phyloP scores from a whole-genome alignment of 371 early-diverging fungal genomes.

The Syncephalastrum contaminatum region DNA sequence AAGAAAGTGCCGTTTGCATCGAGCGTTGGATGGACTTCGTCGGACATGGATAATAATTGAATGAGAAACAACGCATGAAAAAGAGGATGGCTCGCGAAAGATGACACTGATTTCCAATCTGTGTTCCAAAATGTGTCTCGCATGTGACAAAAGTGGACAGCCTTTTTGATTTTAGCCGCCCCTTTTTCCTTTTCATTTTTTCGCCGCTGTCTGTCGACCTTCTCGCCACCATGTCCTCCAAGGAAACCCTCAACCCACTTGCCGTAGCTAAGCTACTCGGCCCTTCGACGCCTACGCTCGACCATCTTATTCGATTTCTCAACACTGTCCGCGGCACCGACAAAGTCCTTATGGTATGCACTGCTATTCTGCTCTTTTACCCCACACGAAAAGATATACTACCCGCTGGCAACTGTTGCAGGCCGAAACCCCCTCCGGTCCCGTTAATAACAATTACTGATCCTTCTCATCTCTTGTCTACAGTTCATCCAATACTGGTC shows the following conservation, averaged over 20 bases:
- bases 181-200: slow-evolving; percentile 2
- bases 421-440: not conserved
- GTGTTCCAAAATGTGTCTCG: too few species aligned
- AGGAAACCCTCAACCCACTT: slow-evolving; percentile 31
- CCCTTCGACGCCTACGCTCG: slow-evolving; percentile 59
- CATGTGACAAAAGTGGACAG: too few species aligned
- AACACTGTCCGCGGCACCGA: slow-evolving; percentile 85
- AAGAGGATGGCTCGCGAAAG: too few species aligned
- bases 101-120: too few species aligned
- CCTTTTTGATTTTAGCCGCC: not conserved
- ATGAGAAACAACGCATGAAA: too few species aligned
- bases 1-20: not conserved
- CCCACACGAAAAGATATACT: too few species aligned
- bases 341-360: slow-evolving; percentile 89
- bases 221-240: slow-evolving; percentile 2
- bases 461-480: not conserved
- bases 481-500: slow-evolving; percentile 90
- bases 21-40: slow-evolving; percentile 1
- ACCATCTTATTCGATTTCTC: slow-evolving; percentile 74
- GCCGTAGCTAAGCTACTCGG: slow-evolving; percentile 48
- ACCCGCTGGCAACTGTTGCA: not conserved
- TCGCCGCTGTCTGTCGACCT: not conserved
- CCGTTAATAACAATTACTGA: not conserved
- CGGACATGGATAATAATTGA: too few species aligned
- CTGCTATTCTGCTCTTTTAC: too few species aligned